Evolutionary conservation across 305 asterid genomes (phyloP).

Genomic region (Fraxinus baroniana): DNA sequence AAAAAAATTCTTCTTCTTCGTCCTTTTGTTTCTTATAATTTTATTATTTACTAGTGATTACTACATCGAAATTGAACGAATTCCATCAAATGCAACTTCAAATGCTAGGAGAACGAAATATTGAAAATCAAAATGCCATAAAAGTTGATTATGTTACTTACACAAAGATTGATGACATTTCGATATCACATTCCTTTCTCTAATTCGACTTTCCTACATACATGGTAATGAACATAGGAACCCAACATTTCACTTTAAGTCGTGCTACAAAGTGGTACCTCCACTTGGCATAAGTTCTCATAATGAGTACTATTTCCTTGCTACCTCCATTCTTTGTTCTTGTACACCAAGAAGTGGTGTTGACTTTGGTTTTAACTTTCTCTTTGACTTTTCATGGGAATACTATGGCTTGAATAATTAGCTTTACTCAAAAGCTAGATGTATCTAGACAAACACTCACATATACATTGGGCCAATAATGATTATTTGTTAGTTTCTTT

Average conservation of each 20-base stretch:
- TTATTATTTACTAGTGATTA: background rate
- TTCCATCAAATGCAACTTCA: background rate
- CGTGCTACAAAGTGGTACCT: background rate
- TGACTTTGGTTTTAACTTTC: slow-evolving; percentile 35
- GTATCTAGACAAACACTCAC: background rate
- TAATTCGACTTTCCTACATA: background rate
- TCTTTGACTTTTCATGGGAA: slow-evolving; percentile 32
- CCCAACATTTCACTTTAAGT: background rate
- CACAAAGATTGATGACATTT: background rate
- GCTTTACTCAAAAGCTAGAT: slow-evolving; percentile 56
- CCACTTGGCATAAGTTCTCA: background rate
- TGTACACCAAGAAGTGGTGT: slow-evolving; percentile 35
- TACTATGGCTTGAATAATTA: slow-evolving; percentile 36
- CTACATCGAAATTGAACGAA: background rate
- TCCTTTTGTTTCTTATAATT: background rate
- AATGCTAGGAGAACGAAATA: background rate
- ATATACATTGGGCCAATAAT: slow-evolving; percentile 39
- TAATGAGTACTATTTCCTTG: background rate
- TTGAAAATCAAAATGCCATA: background rate
- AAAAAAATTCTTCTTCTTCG: background rate
- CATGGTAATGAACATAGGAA: background rate
- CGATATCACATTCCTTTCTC: too few relatives aligned
- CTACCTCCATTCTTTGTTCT: background rate
- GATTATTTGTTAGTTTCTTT: slow-evolving; percentile 26
- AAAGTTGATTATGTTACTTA: background rate